Base-by-base conservation (phyloP, 805 yeast species). In the Saturnispora besseyi region DNA sequence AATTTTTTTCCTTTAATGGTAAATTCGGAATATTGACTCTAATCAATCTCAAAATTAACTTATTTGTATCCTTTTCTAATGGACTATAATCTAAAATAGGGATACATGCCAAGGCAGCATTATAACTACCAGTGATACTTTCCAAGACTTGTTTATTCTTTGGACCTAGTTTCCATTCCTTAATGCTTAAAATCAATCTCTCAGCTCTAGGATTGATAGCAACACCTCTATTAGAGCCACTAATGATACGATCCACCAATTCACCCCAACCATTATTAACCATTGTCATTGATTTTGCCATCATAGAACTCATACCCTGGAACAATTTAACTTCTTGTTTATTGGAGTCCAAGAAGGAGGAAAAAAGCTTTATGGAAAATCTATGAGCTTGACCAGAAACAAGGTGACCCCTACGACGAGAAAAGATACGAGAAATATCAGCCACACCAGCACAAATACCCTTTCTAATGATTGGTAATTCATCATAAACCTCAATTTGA, bases 361-460 rank as follows among this genome's bases (percentile, higher is more conserved):
- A 84, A 60, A 76, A 88, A 58, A 88, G 67, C 58, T 82, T 79
- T 57, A 88, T 77, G 5, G 77, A 73, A 62, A 87, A 84, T 55
- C 81, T 84, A 62, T 82, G 87, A 0, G 87, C 70, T 59, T 78
- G 78, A 48, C 89, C 82, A 15, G 82, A 65, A 10, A 75, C 69
- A 46, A 79, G 67, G 30, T 81, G 72, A 31, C 84, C 87, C 49
- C 77, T 76, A 55, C 77, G 77, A 52, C 77, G 73, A 7, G 87
- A 77, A 60, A 88, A 85, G 24, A 87, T 77, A 56, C 95, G 76
- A 5, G 93, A 79, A 45, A 88, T 82, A 66, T 88, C 95, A 36
- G 87, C 77, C 13, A 84, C 93, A 63, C 96, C 96, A 3, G 89
- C 90, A 36, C 91, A 93, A 13, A 88, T 78, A 51, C 96, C 96